Percentiles rank a stretch among this genome's conserved stretches.
phyloP scores from a whole-genome alignment of 352 stramenopile species.

The Phytopythium cucurbitacearum region DNA sequence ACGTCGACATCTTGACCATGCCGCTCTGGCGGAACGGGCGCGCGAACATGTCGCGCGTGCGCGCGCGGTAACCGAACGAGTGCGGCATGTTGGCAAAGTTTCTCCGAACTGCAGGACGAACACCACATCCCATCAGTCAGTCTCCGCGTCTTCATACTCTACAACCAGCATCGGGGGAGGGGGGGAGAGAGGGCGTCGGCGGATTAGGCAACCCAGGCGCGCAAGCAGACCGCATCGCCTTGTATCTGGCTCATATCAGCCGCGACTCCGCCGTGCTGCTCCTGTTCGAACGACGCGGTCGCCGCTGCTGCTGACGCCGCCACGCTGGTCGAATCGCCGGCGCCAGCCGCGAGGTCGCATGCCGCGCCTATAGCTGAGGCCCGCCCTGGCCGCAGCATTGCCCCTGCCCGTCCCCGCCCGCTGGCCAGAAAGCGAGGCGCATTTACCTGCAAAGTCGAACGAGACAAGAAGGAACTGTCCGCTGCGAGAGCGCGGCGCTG shows the following conservation, averaged over 20 bases:
- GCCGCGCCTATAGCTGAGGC: no score
- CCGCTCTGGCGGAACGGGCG: conserved; percentile 97
- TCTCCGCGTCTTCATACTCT: not conserved
- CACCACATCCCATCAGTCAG: conserved; percentile 1
- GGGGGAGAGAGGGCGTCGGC: no score
- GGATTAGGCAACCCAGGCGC: no score
- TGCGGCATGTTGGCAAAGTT: conserved; percentile 93
- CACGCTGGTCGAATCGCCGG: not conserved
- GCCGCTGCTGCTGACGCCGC: not conserved
- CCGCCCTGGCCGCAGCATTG: not conserved
- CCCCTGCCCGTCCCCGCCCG: not conserved
- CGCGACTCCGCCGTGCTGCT: no score
- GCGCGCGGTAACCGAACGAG: conserved; percentile 98
- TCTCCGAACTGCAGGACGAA: conserved; percentile 25
- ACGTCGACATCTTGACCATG: conserved; percentile 95
- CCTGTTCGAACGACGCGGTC: no score
- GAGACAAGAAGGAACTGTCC: conserved; percentile 80
- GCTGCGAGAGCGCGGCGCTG: not conserved
- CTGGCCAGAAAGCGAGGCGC: not conserved
- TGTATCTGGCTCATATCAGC: no score
- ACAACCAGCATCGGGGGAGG: no score
- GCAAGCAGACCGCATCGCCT: no score
- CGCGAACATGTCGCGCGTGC: conserved; percentile 99
- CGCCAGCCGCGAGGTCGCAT: no score
- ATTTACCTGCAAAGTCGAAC: conserved; percentile 74